Evolutionary conservation across 2,329 filamentous ascomycete species (phyloP).

Genomic region (Pezicula carpinea): DNA sequence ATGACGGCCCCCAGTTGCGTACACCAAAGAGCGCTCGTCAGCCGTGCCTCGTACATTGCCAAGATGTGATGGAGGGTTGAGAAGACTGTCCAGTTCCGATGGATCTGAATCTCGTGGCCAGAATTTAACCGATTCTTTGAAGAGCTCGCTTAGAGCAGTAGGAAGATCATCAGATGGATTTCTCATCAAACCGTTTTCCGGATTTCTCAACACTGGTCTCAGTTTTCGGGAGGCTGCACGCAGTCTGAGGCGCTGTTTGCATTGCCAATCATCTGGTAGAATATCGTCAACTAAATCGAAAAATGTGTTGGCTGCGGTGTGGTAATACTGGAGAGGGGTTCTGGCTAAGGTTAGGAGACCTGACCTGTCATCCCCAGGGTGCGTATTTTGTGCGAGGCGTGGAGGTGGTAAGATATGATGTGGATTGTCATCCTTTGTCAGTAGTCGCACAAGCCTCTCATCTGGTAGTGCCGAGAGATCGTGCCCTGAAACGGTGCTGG

Average conservation of each 20-base stretch:
- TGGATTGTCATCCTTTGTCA: conserved; percentile 28
- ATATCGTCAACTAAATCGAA: conserved; percentile 55
- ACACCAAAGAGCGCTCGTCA: conserved; percentile 45
- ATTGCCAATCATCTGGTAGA: conserved; percentile 28
- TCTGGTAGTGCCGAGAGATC: conserved; percentile 16
- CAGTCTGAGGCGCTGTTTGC: conserved; percentile 39
- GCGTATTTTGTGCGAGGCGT: conserved; percentile 40
- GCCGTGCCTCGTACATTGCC: conserved; percentile 37
- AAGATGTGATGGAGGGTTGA: conserved; percentile 34
- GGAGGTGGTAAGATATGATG: conserved; percentile 31
- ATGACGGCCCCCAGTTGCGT: conserved; percentile 29
- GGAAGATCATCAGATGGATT: conserved; percentile 9
- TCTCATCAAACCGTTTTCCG: conserved; percentile 11
- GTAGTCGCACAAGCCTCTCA: conserved; percentile 18
- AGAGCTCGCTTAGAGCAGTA: conserved; percentile 21
- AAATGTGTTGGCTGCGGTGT: conserved; percentile 47
- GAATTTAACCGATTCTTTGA: conserved; percentile 19
- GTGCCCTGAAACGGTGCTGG: conserved; percentile 1
- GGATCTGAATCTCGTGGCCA: conserved; percentile 31
- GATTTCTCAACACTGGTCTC: conserved; percentile 24
- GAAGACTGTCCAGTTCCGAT: conserved; percentile 29
- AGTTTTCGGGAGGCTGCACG: conserved; percentile 41
- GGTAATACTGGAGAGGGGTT: conserved; percentile 52
- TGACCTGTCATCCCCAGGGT: conserved; percentile 42
- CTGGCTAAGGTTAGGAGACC: conserved; percentile 39